Conservation (phyloP, 2,329 filamentous ascomycete genomes). For the Claviceps sp. region DNA sequence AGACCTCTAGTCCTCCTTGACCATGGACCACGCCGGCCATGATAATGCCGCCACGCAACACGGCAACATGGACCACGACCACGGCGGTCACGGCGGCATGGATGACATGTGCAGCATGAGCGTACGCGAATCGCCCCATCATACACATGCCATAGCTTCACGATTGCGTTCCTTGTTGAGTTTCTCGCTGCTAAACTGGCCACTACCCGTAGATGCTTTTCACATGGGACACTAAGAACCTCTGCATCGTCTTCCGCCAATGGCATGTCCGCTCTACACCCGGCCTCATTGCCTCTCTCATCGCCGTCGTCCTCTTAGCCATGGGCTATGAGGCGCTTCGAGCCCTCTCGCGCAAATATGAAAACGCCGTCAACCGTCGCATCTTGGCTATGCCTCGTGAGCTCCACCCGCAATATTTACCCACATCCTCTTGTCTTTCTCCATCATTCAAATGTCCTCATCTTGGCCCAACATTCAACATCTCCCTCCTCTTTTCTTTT, state of each 20-base stretch:
- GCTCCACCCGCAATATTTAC: constrained; percentile 14
- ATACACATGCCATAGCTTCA: not conserved
- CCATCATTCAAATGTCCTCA: not conserved
- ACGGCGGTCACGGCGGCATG: constrained; percentile 37
- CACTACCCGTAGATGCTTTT: constrained; percentile 69
- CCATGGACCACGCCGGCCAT: constrained; percentile 11
- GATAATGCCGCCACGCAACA: constrained; percentile 24
- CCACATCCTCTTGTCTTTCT: not conserved
- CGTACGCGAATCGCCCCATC: constrained; percentile 31
- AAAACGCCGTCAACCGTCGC: constrained; percentile 38
- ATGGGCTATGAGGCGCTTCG: constrained; percentile 91
- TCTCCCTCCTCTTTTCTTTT: constrained; percentile 1
- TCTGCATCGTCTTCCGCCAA: constrained; percentile 88
- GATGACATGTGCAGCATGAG: constrained; percentile 77
- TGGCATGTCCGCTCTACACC: constrained; percentile 72
- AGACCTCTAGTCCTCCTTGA: not conserved
- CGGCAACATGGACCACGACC: constrained; percentile 22
- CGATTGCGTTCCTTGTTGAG: not conserved
- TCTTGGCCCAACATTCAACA: too few relatives aligned
- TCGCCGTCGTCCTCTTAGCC: constrained; percentile 68
- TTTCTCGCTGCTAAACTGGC: not conserved
- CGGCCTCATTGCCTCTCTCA: constrained; percentile 68
- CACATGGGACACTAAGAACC: constrained; percentile 85
- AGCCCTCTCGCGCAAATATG: constrained; percentile 63
- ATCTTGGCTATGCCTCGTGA: constrained; percentile 40